Base-by-base conservation (phyloP, 768 basidiomycete species). In the Phylloporus sp. region DNA sequence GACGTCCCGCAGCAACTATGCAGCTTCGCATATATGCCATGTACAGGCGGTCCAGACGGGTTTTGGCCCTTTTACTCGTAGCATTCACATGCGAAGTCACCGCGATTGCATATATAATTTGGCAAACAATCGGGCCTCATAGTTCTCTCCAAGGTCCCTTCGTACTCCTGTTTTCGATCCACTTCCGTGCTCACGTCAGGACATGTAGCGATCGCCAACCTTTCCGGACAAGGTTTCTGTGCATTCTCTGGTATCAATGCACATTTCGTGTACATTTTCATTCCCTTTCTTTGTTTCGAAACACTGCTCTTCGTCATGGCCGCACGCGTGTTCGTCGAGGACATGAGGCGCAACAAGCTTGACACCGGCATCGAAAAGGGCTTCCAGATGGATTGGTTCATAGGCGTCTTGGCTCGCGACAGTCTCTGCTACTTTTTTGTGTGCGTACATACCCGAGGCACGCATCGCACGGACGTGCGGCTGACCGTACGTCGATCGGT, bases 11-110 rank as follows among this genome's bases (percentile, higher is more conserved):
- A 66, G 64, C 53, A 9, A 66, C 58, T 14, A 68, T 68, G 64
- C 56, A 58, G 24, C 60, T 66, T 36, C 64, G 64, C 39, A 53
- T 66, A 55, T 68, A 66, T 22, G 64, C 66, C 5, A 54, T 68
- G 62, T 66, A 66, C 50, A 49, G 46, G 40, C 61, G 49, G 5
- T 58, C 64, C n/a, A 58, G 34, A 26, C 48, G 18, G 32, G 49
- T 58, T 22, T 26, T 68, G 18, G 0, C n/a, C 20, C 13, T 61
- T 8, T 42, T 67, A 26, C 15, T 66, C 14, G 14, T 35, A 0
- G 14, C 38, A 6, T 65, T 65, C 37, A 1, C 53, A 6, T 54
- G 58, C n/a, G 65, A 65, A 38, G 54, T 63, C 18, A 39, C 23
- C 7, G 57, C 54, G 18, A 55, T 67, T 29, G 38, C 44, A 20